A percentile compares a stretch with the other conserved stretches of the same genome.
phyloP scores from a whole-genome alignment of 169 alveolate genomes.

The Cyclospora cayetanensis region DNA sequence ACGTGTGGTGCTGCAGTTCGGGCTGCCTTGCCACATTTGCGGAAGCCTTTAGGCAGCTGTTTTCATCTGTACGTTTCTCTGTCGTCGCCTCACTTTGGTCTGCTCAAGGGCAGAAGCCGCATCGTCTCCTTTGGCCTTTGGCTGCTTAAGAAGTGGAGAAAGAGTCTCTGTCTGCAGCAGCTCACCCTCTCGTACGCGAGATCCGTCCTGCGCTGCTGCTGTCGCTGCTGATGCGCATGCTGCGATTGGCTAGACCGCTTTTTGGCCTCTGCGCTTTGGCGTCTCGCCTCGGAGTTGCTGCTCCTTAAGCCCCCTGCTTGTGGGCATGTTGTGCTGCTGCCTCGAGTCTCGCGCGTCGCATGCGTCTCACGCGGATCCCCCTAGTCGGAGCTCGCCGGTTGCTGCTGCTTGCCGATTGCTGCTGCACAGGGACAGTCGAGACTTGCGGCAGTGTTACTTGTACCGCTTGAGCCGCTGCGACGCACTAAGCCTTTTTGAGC shows the following conservation, averaged over 20 bases:
- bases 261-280: neutral
- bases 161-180: conserved; percentile 86
- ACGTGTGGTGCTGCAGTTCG: conserved; percentile 78
- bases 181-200: conserved; percentile 82
- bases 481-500: conserved; percentile 35
- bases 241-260: neutral
- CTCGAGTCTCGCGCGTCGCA: neutral
- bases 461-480: conserved; percentile 23
- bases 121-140: conserved; percentile 88
- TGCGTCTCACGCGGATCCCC: neutral
- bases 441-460: neutral
- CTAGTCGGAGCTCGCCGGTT: too few relatives aligned
- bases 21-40: conserved; percentile 92
- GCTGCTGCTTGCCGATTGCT: neutral
- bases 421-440: conserved; percentile 11
- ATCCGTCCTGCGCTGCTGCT: neutral
- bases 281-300: neutral
- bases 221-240: neutral
- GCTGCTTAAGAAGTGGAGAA: conserved; percentile 91
- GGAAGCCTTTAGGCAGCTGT: conserved; percentile 80
- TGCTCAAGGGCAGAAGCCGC: conserved; percentile 85
- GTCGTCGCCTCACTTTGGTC: conserved; percentile 94
- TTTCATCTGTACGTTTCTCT: conserved; percentile 83
- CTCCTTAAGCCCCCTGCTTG: neutral
- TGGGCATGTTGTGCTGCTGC: neutral